Evolutionary conservation across 2,329 filamentous ascomycete genomes (phyloP).

Genomic region (Aspergillus sp.): DNA sequence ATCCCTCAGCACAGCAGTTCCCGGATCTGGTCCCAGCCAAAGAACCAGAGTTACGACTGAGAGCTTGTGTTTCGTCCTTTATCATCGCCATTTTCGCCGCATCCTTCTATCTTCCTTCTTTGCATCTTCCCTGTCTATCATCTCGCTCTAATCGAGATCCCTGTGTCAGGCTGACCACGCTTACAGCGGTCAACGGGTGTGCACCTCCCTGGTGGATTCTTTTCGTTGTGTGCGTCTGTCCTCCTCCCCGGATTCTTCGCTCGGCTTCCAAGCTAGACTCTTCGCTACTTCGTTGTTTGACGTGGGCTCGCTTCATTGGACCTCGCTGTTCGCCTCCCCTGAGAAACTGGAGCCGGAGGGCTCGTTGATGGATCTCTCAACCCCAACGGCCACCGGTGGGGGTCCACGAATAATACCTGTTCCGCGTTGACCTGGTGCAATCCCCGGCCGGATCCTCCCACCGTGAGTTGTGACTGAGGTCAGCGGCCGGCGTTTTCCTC

Average conservation of each 20-base stretch:
- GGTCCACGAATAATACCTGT: slow-evolving; percentile 1
- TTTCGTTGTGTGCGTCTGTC: slow-evolving; percentile 2
- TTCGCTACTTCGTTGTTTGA: slow-evolving; percentile 21
- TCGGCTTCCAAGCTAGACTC: slow-evolving; percentile 21
- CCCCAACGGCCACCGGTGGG: slow-evolving; percentile 7
- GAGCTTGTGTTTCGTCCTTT: slow-evolving; percentile 6
- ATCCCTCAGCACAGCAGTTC: neutral
- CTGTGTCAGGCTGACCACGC: slow-evolving; percentile 7
- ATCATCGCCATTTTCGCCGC: neutral
- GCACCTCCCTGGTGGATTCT: slow-evolving; percentile 8
- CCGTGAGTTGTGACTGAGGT: neutral
- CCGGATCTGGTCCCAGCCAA: neutral
- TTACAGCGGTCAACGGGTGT: slow-evolving; percentile 12
- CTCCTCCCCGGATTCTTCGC: slow-evolving; percentile 16
- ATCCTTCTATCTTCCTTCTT: slow-evolving; percentile 12
- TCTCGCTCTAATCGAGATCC: neutral
- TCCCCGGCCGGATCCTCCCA: slow-evolving; percentile 8
- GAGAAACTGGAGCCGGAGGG: slow-evolving; percentile 13
- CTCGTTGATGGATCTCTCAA: slow-evolving; percentile 11
- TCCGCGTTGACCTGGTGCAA: slow-evolving; percentile 1
- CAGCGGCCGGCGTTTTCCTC: slow-evolving; percentile 17
- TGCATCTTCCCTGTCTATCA: neutral
- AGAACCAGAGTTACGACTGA: neutral
- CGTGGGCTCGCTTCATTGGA: slow-evolving; percentile 32
- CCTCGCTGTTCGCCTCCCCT: slow-evolving; percentile 24